These are phyloP conservation scores for Lithocarpus polystachyus DNA, from an alignment of 306 rosid species.

Conservation along the genomic window DNA sequence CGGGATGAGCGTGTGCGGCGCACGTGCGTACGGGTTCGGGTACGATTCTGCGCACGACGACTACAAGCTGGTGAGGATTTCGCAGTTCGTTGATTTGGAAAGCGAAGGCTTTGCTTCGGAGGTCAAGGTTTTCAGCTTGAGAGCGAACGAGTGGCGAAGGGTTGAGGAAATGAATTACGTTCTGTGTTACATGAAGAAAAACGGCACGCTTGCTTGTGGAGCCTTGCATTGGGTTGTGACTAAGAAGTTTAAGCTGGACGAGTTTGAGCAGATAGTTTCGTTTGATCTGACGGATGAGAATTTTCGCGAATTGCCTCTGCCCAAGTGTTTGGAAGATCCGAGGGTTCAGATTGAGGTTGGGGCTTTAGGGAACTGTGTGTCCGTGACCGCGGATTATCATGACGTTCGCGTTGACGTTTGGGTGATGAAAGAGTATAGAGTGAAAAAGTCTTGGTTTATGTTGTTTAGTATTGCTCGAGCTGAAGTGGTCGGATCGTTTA, in stretches of 20 bases:
- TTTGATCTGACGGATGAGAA: slow-evolving; percentile 36
- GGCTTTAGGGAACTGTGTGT: slow-evolving; percentile 35
- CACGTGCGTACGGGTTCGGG: slow-evolving; percentile 66
- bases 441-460: slow-evolving; percentile 51
- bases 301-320: slow-evolving; percentile 54
- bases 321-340: slow-evolving; percentile 26
- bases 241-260: slow-evolving; percentile 26
- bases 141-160: slow-evolving; percentile 47
- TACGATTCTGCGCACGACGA: slow-evolving; percentile 36
- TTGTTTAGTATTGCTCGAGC: slow-evolving; percentile 29
- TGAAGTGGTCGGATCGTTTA: slow-evolving; percentile 9
- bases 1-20: slow-evolving; percentile 21
- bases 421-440: slow-evolving; percentile 59
- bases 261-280: slow-evolving; percentile 40
- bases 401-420: slow-evolving; percentile 44
- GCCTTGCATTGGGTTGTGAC: slow-evolving; percentile 71
- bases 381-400: slow-evolving; percentile 40
- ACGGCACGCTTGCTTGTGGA: slow-evolving; percentile 49
- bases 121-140: slow-evolving; percentile 45
- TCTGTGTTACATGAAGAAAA: slow-evolving; percentile 42
- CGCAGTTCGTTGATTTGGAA: slow-evolving; percentile 43
- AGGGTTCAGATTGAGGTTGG: slow-evolving; percentile 47
- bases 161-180: slow-evolving; percentile 46
- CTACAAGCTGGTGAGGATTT: slow-evolving; percentile 57
- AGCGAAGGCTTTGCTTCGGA: slow-evolving; percentile 32